Evolutionary conservation across 2,329 filamentous ascomycete genomes (phyloP).

Genomic region (Aspergillus pseudonomiae): DNA sequence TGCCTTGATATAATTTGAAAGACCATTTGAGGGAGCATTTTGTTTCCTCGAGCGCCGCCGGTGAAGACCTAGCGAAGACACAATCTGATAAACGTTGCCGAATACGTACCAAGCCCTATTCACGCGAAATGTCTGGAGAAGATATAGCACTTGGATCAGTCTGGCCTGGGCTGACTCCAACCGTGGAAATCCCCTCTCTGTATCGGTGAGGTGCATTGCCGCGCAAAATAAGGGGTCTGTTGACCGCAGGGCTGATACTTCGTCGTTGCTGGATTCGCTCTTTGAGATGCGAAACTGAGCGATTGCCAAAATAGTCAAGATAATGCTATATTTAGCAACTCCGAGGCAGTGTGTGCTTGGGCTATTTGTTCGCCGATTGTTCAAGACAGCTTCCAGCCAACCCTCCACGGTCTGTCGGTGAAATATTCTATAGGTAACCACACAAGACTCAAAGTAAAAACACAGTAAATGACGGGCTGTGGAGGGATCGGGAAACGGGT

Average conservation of each 20-base stretch:
- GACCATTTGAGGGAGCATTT: slow-evolving; percentile 17
- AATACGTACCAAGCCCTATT: slow-evolving; percentile 55
- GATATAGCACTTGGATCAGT: slow-evolving; percentile 48
- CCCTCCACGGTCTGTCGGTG: slow-evolving; percentile 16
- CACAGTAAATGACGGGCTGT: slow-evolving; percentile 6
- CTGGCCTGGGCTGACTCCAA: slow-evolving; percentile 48
- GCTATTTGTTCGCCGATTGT: slow-evolving; percentile 2
- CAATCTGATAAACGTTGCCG: slow-evolving; percentile 47
- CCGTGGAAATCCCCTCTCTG: slow-evolving; percentile 44
- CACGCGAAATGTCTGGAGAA: slow-evolving; percentile 50
- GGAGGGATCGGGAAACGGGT: slow-evolving; percentile 20
- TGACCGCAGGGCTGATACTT: not conserved
- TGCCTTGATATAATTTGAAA: slow-evolving; percentile 26
- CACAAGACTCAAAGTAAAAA: slow-evolving; percentile 21
- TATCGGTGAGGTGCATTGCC: slow-evolving; percentile 37
- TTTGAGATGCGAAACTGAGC: slow-evolving; percentile 46
- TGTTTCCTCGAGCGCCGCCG: slow-evolving; percentile 19
- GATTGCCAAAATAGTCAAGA: slow-evolving; percentile 54
- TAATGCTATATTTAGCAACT: slow-evolving; percentile 49
- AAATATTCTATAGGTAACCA: slow-evolving; percentile 20
- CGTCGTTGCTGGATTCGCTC: not conserved
- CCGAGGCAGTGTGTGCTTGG: slow-evolving; percentile 43
- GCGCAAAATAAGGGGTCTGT: slow-evolving; percentile 18
- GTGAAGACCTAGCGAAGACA: slow-evolving; percentile 31
- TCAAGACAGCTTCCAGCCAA: slow-evolving; percentile 17